Evolutionary conservation across 768 basidiomycete genomes (phyloP), one percentile per base, ranked within the genome.

Genomic region (Termitomyces sp.): DNA sequence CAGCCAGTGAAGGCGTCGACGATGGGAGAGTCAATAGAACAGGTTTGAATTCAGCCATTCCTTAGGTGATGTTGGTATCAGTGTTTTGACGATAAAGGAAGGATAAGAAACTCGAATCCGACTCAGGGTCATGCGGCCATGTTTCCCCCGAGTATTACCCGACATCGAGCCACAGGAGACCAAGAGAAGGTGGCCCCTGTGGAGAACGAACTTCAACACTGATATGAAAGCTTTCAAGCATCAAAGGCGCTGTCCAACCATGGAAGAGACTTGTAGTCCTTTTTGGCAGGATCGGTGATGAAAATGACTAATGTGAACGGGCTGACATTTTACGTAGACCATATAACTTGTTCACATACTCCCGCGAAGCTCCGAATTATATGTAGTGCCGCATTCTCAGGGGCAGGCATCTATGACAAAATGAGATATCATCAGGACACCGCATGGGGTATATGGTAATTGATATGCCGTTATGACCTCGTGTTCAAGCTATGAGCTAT

Each of bases 1-100:
- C 65, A 12, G 81, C 83, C 55, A 89, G 66, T 7, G 82, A 71
- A 3, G 83, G 84, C 16, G 82, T 79, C 44, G 81, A 67, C 12
- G 79, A 75, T 6, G 82, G 80, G 11, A 85, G 73, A 16, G 80
- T 70, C 40, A 87, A 73, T 27, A 81, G 65, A 46, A 85, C 67
- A 32, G 84, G 84, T 43, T 72, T 69, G 65, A 80, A 81, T 62
- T 77, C 73, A 55, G 75, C 57, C 78, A 81, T 81, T 52, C 28
- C 47, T 42, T 60, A 23, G 35, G 9, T 7, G 40, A 40, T 37
- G 37, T 43, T 56, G 35, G 23, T 12, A 57, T 34, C 5, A 17
- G 35, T 37, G 46, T 27, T n/a, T 23, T 46, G 37, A 17, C 21
- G 57, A 50, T 45, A 25, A 19, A 40, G 45, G 45, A 27, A 40